Evolutionary conservation across 169 alveolate genomes (phyloP).

Genomic region (Miamiensis avidus): DNA sequence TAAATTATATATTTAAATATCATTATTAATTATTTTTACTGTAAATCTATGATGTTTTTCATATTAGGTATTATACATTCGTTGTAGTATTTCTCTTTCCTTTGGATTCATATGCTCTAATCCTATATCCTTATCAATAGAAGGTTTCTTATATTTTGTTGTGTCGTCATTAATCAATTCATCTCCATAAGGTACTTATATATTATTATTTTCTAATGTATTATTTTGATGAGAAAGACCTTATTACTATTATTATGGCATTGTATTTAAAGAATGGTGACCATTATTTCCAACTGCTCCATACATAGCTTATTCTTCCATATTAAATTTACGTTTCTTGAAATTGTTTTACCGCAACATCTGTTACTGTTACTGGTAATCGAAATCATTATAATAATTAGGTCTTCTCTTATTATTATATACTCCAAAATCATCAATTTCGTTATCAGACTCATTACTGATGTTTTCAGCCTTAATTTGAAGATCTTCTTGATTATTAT

Average conservation of each 20-base stretch:
- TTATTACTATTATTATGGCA: too few species aligned
- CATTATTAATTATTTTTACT: background rate
- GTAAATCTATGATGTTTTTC: background rate
- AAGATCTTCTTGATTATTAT: background rate
- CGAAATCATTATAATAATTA: background rate
- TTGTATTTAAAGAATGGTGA: too few species aligned
- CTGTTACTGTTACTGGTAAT: background rate
- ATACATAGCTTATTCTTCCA: background rate
- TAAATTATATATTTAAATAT: too few species aligned
- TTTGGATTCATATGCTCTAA: background rate
- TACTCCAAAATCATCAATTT: background rate
- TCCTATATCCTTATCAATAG: background rate
- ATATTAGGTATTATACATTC: background rate
- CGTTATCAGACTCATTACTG: background rate
- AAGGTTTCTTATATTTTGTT: background rate
- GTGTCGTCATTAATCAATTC: background rate
- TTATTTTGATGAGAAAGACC: too few species aligned
- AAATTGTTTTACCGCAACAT: too few species aligned
- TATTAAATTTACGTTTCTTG: too few species aligned
- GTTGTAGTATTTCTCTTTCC: background rate
- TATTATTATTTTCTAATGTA: background rate
- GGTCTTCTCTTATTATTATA: background rate
- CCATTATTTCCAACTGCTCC: background rate
- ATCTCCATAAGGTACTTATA: too few species aligned
- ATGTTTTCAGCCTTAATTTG: background rate